Base-by-base conservation (phyloP, 2,329 filamentous ascomycete genomes). In the Aspergillus thermomutatus region DNA sequence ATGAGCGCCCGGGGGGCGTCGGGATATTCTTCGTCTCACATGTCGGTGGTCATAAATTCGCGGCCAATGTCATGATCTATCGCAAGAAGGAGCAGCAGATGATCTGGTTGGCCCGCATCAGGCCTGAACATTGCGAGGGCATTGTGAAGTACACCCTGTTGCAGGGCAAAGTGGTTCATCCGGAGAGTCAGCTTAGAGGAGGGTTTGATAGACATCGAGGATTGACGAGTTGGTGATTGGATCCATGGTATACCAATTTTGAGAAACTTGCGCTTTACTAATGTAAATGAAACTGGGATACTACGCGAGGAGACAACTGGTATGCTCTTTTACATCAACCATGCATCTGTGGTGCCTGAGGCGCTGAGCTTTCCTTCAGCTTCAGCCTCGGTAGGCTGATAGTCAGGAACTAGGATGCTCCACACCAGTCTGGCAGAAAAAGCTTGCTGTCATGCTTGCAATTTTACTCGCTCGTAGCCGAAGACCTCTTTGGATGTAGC, bases 1-100 rank as follows among this genome's bases (percentile, higher is more conserved):
- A 96, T 70, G 86, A 90, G 72, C 80, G 92, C 48, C 88, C 90
- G 0, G 91, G 92, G 7, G 92, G 92, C 8, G 91, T 92, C 1
- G 92, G 90, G 1, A 90, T 96, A 58, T 95, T 94, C 77, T 96
- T 93, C 69, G 92, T 96, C 64, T 92, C 87, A 58, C 92, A 97
- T 70, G 90, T 96, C 4, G 92, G 93, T 34, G 93, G 92, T 0
- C 92, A 97, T 79, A 96, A 96, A 79, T 97, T 93, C 77, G 87
- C 87, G 49, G 92, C 92, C 27, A 97, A 97, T 69, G 85, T 96
- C 62, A 87, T 97, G 77, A 79, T 97, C 0, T 97, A 97, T 72
- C 83, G 92, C 19, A 83, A 69, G 56, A 75, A 72, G 49, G 67
- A 68, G 59, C 67, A 70, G 58, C 72, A 74, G 57, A 72, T 74